phyloP scores from a whole-genome alignment of 805 yeast genomes.

The Cyberlindnera mrakii region DNA sequence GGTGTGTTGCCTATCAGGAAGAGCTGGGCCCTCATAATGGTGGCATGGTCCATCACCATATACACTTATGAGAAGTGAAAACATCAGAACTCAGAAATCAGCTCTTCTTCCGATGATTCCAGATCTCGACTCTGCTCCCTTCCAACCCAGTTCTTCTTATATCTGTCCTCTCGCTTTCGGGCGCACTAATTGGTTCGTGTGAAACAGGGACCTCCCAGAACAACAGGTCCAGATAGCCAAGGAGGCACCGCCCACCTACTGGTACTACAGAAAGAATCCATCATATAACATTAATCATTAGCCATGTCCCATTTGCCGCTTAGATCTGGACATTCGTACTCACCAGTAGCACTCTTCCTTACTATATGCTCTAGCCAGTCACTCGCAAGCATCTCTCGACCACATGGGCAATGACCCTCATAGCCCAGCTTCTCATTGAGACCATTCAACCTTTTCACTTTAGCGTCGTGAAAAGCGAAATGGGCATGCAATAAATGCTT shows the following conservation, averaged over 20 bases:
- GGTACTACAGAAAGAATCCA: background rate
- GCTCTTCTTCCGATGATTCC: background rate
- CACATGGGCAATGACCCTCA: conserved; percentile 52
- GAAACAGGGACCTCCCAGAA: background rate
- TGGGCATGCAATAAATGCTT: conserved; percentile 59
- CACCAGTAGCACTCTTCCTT: conserved; percentile 11
- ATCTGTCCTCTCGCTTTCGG: background rate
- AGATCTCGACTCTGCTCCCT: background rate
- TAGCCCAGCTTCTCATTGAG: conserved; percentile 45
- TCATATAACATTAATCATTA: background rate
- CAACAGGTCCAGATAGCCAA: too few species aligned
- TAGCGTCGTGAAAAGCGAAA: conserved; percentile 44
- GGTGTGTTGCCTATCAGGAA: too few species aligned
- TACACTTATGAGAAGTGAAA: too few species aligned
- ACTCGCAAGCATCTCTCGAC: conserved; percentile 38
- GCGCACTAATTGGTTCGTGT: background rate
- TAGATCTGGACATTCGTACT: conserved; percentile 5
- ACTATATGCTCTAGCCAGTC: conserved; percentile 58
- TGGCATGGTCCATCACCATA: too few species aligned
- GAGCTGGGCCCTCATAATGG: too few species aligned
- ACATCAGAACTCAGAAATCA: too few species aligned
- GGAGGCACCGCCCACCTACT: too few species aligned
- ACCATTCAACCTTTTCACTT: conserved; percentile 32
- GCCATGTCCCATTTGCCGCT: conserved; percentile 5
- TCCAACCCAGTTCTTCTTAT: background rate